A percentile compares a stretch with the other conserved stretches of the same genome.
Evolutionary conservation across 2,329 filamentous ascomycete species (phyloP).

Genomic region (Exophiala sideris): DNA sequence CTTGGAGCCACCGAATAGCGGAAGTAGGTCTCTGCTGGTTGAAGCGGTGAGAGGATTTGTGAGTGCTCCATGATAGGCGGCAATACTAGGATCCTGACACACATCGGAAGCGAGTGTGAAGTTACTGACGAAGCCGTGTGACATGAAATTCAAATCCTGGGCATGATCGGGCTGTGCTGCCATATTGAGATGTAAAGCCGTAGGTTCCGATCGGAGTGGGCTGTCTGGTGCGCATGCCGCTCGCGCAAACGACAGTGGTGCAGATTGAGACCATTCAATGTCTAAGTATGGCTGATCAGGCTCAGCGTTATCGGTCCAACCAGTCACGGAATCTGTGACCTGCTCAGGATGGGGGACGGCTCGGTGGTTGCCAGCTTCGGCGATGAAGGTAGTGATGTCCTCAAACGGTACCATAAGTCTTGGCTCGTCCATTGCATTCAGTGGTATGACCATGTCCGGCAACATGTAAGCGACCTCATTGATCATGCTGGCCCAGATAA

Average conservation of each 20-base stretch:
- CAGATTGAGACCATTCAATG: neutral
- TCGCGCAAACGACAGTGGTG: conserved; percentile 2
- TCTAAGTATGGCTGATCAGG: neutral
- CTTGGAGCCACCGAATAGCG: conserved; percentile 51
- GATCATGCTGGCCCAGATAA: conserved; percentile 31
- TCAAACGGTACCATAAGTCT: conserved; percentile 49
- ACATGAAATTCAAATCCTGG: neutral
- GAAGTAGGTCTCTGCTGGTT: conserved; percentile 45
- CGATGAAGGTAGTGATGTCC: conserved; percentile 33
- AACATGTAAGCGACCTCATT: conserved; percentile 36
- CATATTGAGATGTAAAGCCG: conserved; percentile 30
- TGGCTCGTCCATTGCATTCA: conserved; percentile 51
- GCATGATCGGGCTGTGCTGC: neutral
- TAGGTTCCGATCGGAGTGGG: conserved; percentile 33
- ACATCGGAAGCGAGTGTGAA: conserved; percentile 36
- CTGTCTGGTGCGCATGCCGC: conserved; percentile 31
- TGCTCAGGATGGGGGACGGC: neutral
- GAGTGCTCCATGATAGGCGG: conserved; percentile 47
- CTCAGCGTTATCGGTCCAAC: neutral
- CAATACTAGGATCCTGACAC: conserved; percentile 45
- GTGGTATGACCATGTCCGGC: conserved; percentile 47
- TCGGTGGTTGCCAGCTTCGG: neutral
- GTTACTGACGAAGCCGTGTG: neutral
- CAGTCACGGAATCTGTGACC: neutral
- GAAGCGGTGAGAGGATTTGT: conserved; percentile 47